phyloP scores from a whole-genome alignment of 164 flowering plant genomes.

The Aristolochia californica region DNA sequence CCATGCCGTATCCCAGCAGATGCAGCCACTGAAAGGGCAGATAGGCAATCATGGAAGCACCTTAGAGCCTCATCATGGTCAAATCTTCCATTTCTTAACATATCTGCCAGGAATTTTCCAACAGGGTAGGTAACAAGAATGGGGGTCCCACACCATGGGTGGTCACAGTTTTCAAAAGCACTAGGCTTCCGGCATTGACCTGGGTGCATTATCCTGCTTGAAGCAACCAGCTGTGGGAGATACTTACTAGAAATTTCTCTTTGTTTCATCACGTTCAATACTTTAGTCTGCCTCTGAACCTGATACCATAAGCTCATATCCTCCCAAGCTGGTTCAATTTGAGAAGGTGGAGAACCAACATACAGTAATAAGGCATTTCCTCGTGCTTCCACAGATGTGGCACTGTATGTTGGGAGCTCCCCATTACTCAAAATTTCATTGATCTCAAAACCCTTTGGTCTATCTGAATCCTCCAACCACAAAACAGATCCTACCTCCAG shows the following conservation, averaged over 20 bases:
- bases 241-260: slow-evolving; percentile 65
- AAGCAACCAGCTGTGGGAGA: slow-evolving; percentile 65
- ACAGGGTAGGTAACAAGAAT: slow-evolving; percentile 71
- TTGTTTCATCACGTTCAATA: slow-evolving; percentile 65
- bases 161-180: slow-evolving; percentile 58
- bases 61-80: slow-evolving; percentile 53
- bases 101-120: slow-evolving; percentile 49
- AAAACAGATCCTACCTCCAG: slow-evolving; percentile 65
- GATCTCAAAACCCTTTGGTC: slow-evolving; percentile 59
- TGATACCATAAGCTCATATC: slow-evolving; percentile 91
- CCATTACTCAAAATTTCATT: slow-evolving; percentile 37
- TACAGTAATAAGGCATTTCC: slow-evolving; percentile 44
- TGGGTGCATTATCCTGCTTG: slow-evolving; percentile 72
- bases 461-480: slow-evolving; percentile 64
- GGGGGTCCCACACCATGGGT: slow-evolving; percentile 93
- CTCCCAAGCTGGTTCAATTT: slow-evolving; percentile 83
- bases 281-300: slow-evolving; percentile 87
- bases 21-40: slow-evolving; percentile 57
- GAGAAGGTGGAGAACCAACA: slow-evolving; percentile 80
- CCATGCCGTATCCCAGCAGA: slow-evolving; percentile 70
- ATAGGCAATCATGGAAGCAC: slow-evolving; percentile 77
- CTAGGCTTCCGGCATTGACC: slow-evolving; percentile 58
- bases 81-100: slow-evolving; percentile 44
- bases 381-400: slow-evolving; percentile 54
- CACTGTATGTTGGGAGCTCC: slow-evolving; percentile 40